Evolutionary conservation across 139 green algal genomes (phyloP).

Genomic region (Chlamydomonas sp.): DNA sequence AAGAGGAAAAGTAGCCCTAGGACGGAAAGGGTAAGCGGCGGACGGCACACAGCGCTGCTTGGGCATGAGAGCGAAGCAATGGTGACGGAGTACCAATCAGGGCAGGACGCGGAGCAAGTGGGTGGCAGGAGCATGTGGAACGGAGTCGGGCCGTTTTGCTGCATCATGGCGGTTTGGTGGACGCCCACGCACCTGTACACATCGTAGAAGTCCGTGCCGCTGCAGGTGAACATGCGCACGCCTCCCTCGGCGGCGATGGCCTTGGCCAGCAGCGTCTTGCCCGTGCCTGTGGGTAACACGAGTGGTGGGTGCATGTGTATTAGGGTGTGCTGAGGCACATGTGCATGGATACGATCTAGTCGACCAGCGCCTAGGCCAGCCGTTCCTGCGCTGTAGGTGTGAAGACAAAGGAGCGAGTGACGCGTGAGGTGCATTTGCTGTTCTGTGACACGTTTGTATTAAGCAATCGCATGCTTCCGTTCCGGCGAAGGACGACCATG

Average conservation of each 20-base stretch:
- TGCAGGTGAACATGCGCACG: conserved; percentile 85
- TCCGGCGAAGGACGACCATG: too few species aligned
- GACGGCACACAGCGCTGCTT: background rate
- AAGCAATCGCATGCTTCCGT: too few species aligned
- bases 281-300: conserved; percentile 68
- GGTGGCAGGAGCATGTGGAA: background rate
- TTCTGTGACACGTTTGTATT: too few species aligned
- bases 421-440: background rate
- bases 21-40: too few species aligned
- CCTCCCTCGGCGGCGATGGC: conserved; percentile 95
- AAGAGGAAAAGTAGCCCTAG: too few species aligned
- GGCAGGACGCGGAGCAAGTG: background rate
- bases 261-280: conserved; percentile 98
- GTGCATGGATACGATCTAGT: too few species aligned
- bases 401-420: background rate
- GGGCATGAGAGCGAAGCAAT: background rate
- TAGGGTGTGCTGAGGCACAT: background rate
- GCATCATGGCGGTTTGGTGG: background rate
- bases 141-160: background rate
- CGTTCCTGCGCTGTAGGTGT: too few species aligned
- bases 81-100: background rate
- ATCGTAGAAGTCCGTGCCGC: conserved; percentile 71
- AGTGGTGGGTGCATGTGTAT: background rate
- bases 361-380: too few species aligned
- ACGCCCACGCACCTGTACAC: conserved; percentile 43